These are phyloP conservation scores for Coemansia guatemalensis DNA, from an alignment of 192 early-diverging fungal genomes.

Conservation along the genomic window DNA sequence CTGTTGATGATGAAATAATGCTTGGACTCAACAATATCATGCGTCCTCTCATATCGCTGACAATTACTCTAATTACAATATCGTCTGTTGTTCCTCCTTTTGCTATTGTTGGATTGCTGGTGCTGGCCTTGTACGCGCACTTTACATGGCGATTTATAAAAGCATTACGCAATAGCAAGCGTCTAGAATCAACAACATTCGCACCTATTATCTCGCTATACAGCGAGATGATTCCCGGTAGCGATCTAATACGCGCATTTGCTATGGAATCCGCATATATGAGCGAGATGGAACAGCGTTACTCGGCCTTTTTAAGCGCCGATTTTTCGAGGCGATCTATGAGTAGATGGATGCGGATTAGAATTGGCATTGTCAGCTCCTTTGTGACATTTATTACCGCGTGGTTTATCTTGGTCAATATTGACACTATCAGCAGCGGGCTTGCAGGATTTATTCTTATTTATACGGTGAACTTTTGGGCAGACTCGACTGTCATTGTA, in stretches of 20 bases:
- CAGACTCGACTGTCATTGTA: constrained; percentile 70
- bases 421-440: constrained; percentile 70
- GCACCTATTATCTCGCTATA: constrained; percentile 76
- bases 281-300: constrained; percentile 55
- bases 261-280: constrained; percentile 68
- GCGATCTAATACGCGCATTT: constrained; percentile 77
- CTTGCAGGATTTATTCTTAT: constrained; percentile 79
- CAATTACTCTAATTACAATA: constrained; percentile 60
- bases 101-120: constrained; percentile 62
- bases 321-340: constrained; percentile 75
- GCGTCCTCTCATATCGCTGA: constrained; percentile 51
- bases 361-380: constrained; percentile 72
- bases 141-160: constrained; percentile 69
- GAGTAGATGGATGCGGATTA: constrained; percentile 77
- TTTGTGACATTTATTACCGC: constrained; percentile 69
- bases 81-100: constrained; percentile 68
- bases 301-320: constrained; percentile 73
- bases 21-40: constrained; percentile 58
- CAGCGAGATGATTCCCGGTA: constrained; percentile 70
- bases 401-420: constrained; percentile 58
- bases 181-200: constrained; percentile 68
- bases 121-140: constrained; percentile 61
- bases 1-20: constrained; percentile 69
- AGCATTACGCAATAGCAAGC: constrained; percentile 79
- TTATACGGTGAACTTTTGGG: constrained; percentile 79